Evolutionary conservation across 768 basidiomycete genomes (phyloP).

Genomic region (Pleurotus ostreatus): DNA sequence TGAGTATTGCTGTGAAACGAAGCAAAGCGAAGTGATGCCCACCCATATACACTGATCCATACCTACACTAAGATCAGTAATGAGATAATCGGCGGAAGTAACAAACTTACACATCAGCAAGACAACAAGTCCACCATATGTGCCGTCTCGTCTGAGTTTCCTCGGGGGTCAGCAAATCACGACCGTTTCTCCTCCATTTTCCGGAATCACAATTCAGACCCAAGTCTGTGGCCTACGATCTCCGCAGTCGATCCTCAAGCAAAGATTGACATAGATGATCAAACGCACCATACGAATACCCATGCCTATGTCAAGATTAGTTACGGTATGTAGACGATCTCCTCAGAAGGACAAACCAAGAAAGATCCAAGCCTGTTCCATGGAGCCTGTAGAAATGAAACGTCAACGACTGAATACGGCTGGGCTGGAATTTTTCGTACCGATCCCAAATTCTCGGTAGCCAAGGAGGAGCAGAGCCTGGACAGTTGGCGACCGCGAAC

Average conservation of each 20-base stretch:
- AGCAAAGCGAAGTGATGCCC: constrained; percentile 10
- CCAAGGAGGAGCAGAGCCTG: constrained; percentile 79
- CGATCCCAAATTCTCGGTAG: constrained; percentile 83
- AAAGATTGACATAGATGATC: constrained; percentile 5
- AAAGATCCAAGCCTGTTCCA: constrained; percentile 86
- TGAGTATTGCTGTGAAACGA: constrained; percentile 7
- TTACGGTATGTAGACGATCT: constrained; percentile 7
- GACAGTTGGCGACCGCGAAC: constrained; percentile 68
- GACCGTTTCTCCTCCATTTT: constrained; percentile 65
- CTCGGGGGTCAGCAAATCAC: constrained; percentile 54
- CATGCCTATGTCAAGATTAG: constrained; percentile 42
- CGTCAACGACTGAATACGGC: constrained; percentile 1
- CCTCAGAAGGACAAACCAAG: constrained; percentile 43
- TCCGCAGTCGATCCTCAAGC: constrained; percentile 3
- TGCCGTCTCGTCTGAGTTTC: constrained; percentile 72
- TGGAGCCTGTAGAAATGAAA: constrained; percentile 36
- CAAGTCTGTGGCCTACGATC: constrained; percentile 65
- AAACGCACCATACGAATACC: constrained; percentile 65
- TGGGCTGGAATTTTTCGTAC: constrained; percentile 14
- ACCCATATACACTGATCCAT: constrained; percentile 77
- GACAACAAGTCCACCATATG: constrained; percentile 77
- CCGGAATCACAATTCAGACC: constrained; percentile 78
- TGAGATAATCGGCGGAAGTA: not conserved
- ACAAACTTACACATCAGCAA: constrained; percentile 58
- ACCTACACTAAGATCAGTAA: constrained; percentile 31